A percentile compares a stretch with the other conserved stretches of the same genome.
phyloP scores from a whole-genome alignment of 768 basidiomycete species.

The Austroboletus festivus region DNA sequence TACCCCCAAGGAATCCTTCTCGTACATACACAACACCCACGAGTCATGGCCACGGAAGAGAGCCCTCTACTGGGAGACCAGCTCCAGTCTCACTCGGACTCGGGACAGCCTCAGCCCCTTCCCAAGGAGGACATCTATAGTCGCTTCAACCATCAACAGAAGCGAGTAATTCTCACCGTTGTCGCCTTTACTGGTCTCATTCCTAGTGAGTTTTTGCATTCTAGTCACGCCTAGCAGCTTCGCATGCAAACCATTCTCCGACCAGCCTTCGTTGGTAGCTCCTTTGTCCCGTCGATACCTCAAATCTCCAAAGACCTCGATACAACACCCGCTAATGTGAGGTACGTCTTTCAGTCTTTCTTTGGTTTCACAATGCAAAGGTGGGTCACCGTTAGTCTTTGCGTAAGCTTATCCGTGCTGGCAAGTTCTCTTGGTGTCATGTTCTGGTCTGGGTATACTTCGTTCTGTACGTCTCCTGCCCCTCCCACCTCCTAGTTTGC shows the following conservation, averaged over 20 bases:
- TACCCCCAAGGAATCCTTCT: too few species aligned
- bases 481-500: not conserved
- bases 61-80: slow-evolving; percentile 22
- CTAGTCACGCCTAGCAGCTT: not conserved
- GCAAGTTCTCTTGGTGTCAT: slow-evolving; percentile 45
- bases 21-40: too few species aligned
- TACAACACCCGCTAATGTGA: slow-evolving; percentile 55
- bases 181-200: slow-evolving; percentile 62
- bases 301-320: slow-evolving; percentile 65
- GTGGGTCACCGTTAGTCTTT: slow-evolving; percentile 34
- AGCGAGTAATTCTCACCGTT: slow-evolving; percentile 52
- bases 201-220: slow-evolving; percentile 43
- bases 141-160: slow-evolving; percentile 52
- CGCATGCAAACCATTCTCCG: not conserved
- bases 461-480: slow-evolving; percentile 38
- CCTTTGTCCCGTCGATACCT: slow-evolving; percentile 74
- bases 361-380: not conserved
- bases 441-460: slow-evolving; percentile 49
- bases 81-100: not conserved
- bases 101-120: not conserved
- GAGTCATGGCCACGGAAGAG: slow-evolving; percentile 30
- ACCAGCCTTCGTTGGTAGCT: slow-evolving; percentile 64
- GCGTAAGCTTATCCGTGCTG: slow-evolving; percentile 50
- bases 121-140: slow-evolving; percentile 44
- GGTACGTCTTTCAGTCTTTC: slow-evolving; percentile 32